These are phyloP conservation scores for Malassezia vespertilionis DNA, from an alignment of 1,284 basidiomycete genomes.

Conservation along the genomic window DNA sequence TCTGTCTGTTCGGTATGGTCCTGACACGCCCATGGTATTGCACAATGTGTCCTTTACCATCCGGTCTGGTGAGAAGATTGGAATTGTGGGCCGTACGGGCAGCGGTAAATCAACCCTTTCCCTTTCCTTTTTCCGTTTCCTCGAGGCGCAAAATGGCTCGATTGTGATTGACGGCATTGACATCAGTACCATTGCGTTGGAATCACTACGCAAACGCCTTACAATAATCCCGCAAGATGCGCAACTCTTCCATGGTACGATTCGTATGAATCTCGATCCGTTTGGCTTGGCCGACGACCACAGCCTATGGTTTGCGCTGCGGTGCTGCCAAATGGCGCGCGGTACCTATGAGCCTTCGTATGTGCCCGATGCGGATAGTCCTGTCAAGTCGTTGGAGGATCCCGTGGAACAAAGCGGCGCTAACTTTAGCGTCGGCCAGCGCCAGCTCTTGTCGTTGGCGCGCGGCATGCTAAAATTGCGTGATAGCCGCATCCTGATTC, in stretches of 20 bases:
- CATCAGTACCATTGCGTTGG: slow-evolving; percentile 71
- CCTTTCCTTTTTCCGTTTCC: slow-evolving; percentile 86
- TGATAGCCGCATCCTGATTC: slow-evolving; percentile 51
- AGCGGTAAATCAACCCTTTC: slow-evolving; percentile 78
- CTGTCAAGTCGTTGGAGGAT: slow-evolving; percentile 51
- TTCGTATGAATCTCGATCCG: slow-evolving; percentile 51
- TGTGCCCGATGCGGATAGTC: slow-evolving; percentile 45
- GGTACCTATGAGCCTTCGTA: slow-evolving; percentile 10
- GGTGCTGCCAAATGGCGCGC: slow-evolving; percentile 49
- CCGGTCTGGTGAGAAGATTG: slow-evolving; percentile 43
- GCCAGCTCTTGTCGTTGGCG: slow-evolving; percentile 54
- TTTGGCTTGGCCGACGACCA: slow-evolving; percentile 64
- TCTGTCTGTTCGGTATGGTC: slow-evolving; percentile 44
- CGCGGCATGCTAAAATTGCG: slow-evolving; percentile 53
- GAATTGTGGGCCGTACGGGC: slow-evolving; percentile 59
- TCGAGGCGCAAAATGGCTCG: slow-evolving; percentile 66
- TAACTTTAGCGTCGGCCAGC: slow-evolving; percentile 52
- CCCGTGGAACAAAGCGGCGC: slow-evolving; percentile 51
- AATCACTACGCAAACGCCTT: slow-evolving; percentile 68
- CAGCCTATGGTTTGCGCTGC: slow-evolving; percentile 53
- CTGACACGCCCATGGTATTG: slow-evolving; percentile 42
- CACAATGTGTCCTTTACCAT: slow-evolving; percentile 39
- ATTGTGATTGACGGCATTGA: slow-evolving; percentile 82
- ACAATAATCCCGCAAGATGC: slow-evolving; percentile 85
- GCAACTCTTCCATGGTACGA: slow-evolving; percentile 42